phyloP scores from a whole-genome alignment of 2,329 filamentous ascomycete species.

The Arthroderma sp. region DNA sequence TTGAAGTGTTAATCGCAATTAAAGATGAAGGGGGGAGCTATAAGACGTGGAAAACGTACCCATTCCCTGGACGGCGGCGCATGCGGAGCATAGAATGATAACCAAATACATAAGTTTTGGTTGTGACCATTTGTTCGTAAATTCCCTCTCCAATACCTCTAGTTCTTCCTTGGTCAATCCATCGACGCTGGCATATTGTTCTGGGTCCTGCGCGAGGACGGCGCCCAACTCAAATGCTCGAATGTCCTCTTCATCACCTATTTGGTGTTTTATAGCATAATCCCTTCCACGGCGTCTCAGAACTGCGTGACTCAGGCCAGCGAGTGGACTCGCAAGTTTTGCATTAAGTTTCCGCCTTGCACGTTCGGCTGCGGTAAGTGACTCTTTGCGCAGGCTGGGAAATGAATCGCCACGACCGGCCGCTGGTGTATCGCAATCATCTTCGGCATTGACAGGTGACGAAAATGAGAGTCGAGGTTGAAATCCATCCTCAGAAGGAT shows the following conservation, averaged over 20 bases:
- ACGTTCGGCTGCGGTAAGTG: slow-evolving; percentile 25
- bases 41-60: slow-evolving; percentile 17
- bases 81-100: slow-evolving; percentile 53
- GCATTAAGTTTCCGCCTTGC: slow-evolving; percentile 32
- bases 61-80: slow-evolving; percentile 59
- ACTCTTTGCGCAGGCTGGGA: slow-evolving; percentile 7
- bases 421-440: background rate
- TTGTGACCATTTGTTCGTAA: slow-evolving; percentile 56
- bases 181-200: slow-evolving; percentile 37
- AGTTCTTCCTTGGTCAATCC: slow-evolving; percentile 48
- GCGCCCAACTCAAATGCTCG: slow-evolving; percentile 49
- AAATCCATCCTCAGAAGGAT: no score
- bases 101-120: slow-evolving; percentile 52
- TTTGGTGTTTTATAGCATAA: slow-evolving; percentile 44
- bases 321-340: slow-evolving; percentile 42
- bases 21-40: background rate
- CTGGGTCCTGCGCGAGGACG: slow-evolving; percentile 43
- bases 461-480: background rate
- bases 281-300: slow-evolving; percentile 44
- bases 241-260: slow-evolving; percentile 43
- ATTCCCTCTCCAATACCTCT: slow-evolving; percentile 45
- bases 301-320: slow-evolving; percentile 36
- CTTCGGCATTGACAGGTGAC: slow-evolving; percentile 3
- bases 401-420: slow-evolving; percentile 7
- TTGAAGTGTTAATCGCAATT: slow-evolving; percentile 4